phyloP scores from a whole-genome alignment of 148 eudicot genomes.

The Tetragonia tetragonoides region DNA sequence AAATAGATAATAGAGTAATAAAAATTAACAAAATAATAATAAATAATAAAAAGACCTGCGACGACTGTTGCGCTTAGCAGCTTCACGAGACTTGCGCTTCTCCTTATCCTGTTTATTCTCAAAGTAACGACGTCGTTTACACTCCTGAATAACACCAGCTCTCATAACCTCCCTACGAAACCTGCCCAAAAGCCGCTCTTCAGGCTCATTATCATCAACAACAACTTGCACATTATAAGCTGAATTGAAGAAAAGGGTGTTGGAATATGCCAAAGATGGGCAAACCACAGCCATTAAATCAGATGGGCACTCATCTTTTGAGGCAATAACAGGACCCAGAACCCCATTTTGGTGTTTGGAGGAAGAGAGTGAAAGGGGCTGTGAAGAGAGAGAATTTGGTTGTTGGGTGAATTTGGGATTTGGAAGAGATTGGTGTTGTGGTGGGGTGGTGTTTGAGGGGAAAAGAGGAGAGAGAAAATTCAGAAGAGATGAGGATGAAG shows the following conservation, averaged over 20 bases:
- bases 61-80: constrained; percentile 87
- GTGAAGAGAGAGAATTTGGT: neutral
- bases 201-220: constrained; percentile 75
- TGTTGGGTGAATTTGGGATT: neutral
- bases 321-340: constrained; percentile 1
- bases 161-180: constrained; percentile 83
- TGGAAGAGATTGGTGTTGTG: constrained; percentile 9
- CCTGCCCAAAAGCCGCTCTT: constrained; percentile 58
- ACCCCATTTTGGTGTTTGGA: neutral
- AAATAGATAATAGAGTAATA: no score
- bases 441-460: constrained; percentile 40
- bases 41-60: constrained; percentile 41
- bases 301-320: constrained; percentile 17
- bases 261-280: constrained; percentile 56
- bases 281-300: constrained; percentile 56
- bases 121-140: constrained; percentile 59
- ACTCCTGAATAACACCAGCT: constrained; percentile 84
- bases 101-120: constrained; percentile 79
- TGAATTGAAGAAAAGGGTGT: constrained; percentile 56
- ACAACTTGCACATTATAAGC: constrained; percentile 79
- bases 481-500: constrained; percentile 54
- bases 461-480: constrained; percentile 53
- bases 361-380: constrained; percentile 6
- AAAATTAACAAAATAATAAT: no score
- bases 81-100: constrained; percentile 85